Evolutionary conservation across 805 yeast genomes (phyloP).

Genomic region (Ogataea henricii): DNA sequence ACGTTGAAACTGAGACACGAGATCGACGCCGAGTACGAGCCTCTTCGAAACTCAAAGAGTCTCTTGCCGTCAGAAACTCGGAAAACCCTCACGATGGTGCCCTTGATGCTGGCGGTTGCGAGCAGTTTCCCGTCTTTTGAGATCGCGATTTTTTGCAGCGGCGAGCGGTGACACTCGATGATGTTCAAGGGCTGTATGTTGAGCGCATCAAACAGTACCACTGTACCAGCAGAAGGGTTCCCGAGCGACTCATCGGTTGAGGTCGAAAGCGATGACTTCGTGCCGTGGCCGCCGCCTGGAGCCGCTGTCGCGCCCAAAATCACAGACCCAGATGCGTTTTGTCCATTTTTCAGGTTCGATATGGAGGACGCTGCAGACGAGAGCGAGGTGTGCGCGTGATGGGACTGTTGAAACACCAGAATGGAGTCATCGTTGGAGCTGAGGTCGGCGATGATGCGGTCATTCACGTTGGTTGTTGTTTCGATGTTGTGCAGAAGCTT

Average conservation of each 20-base stretch:
- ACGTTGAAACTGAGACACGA: slow-evolving; percentile 74
- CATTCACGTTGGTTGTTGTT: slow-evolving; percentile 37
- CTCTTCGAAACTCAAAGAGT: slow-evolving; percentile 76
- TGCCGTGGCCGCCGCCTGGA: neutral
- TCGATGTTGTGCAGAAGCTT: slow-evolving; percentile 74
- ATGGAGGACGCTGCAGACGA: neutral
- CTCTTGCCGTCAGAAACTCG: slow-evolving; percentile 63
- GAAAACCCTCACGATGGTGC: slow-evolving; percentile 86
- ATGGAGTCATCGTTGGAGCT: slow-evolving; percentile 49
- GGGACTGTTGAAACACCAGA: slow-evolving; percentile 57
- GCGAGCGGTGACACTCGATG: slow-evolving; percentile 83
- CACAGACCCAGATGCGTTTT: no score
- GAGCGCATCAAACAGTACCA: slow-evolving; percentile 76
- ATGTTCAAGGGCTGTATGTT: slow-evolving; percentile 76
- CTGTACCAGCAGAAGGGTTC: slow-evolving; percentile 51
- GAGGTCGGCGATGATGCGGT: slow-evolving; percentile 30
- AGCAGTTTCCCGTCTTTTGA: slow-evolving; percentile 76
- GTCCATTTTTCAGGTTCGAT: neutral
- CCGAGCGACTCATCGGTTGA: slow-evolving; percentile 2
- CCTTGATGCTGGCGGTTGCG: slow-evolving; percentile 89
- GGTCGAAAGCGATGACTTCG: neutral
- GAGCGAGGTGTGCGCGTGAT: slow-evolving; percentile 11
- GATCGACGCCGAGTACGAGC: slow-evolving; percentile 81
- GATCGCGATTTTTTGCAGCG: slow-evolving; percentile 65
- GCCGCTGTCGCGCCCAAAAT: no score